These are phyloP conservation scores for Fraxinus platypoda DNA, from an alignment of 305 asterid genomes.

Conservation along the genomic window DNA sequence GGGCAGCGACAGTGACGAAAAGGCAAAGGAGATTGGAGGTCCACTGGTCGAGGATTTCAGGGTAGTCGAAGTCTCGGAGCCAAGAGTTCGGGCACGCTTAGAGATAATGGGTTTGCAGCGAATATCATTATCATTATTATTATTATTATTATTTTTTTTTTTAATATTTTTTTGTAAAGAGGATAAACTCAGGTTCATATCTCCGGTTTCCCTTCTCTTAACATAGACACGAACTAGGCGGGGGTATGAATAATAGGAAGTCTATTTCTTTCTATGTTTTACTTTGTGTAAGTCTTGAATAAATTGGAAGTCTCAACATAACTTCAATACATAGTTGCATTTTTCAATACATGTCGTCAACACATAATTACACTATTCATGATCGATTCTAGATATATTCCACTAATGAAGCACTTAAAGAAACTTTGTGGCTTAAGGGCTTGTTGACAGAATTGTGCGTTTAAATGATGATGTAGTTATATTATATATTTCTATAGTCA, in stretches of 20 bases:
- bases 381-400: neutral
- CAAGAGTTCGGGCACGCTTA: conserved; percentile 83
- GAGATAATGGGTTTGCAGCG: conserved; percentile 72
- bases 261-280: neutral
- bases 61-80: conserved; percentile 87
- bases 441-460: neutral
- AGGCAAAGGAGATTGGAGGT: conserved; percentile 63
- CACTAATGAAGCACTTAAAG: neutral
- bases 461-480: neutral
- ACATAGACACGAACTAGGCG: neutral
- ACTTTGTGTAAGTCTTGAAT: neutral
- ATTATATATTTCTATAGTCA: neutral
- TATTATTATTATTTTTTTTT: too few relatives aligned
- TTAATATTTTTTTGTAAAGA: neutral
- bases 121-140: conserved; percentile 41
- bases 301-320: neutral
- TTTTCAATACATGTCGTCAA: neutral
- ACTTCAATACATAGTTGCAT: neutral
- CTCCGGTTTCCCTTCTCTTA: neutral
- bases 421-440: neutral
- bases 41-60: conserved; percentile 84
- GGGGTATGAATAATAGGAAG: neutral
- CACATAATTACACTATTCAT: neutral
- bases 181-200: neutral
- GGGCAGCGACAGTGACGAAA: conserved; percentile 37